Evolutionary conservation across 1,284 basidiomycete genomes (phyloP), one percentile per base, ranked within the genome.

Genomic region (Pterula multifida): DNA sequence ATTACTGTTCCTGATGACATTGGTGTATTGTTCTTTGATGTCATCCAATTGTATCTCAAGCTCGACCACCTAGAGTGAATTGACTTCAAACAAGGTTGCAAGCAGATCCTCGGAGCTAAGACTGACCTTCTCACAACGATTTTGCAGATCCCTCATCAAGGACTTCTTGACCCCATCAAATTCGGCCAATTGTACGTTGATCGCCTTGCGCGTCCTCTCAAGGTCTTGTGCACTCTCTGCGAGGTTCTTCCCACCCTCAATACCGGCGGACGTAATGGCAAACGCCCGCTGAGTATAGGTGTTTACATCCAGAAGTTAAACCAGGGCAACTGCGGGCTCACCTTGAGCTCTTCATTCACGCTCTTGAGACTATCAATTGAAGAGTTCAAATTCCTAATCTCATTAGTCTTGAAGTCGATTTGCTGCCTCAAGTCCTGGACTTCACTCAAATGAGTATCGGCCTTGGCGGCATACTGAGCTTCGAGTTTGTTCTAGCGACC

Each of bases 101-200:
- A 32, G 19, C 39, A 42, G n/a, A 42, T n/a, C 28, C 28, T 36
- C 25, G 25, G 50, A 44, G 39, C 46, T 17, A 35, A 45, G 52
- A 56, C 71, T 55, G 51, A 90, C 93, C 84, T 98, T 98, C 74
- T 99, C 96, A 66, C 96, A 99, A 45, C 96, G 92, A 67, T 98
- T 97, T 72, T 98, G 96, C 56, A 99, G 71, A 72, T 98, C 96
- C 47, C 92, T 86, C 89, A 98, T 97, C 57, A 99, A 78, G 54
- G 89, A 95, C 74, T 97, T 96, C 79, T 98, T 98, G 63, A 98
- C 92, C 28, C 88, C 86, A 65, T 99, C 96, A 65, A 98, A 99
- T 65, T 99, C 96, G 57, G 93, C 89, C 56, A 97, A 82, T 64
- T 98, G 96, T 21, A 92, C 83, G 57, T 94, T 94, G 71, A 98